Evolutionary conservation across 805 yeast genomes (phyloP), one percentile per base, ranked within the genome.

Genomic region (Spathaspora hagerdaliae): DNA sequence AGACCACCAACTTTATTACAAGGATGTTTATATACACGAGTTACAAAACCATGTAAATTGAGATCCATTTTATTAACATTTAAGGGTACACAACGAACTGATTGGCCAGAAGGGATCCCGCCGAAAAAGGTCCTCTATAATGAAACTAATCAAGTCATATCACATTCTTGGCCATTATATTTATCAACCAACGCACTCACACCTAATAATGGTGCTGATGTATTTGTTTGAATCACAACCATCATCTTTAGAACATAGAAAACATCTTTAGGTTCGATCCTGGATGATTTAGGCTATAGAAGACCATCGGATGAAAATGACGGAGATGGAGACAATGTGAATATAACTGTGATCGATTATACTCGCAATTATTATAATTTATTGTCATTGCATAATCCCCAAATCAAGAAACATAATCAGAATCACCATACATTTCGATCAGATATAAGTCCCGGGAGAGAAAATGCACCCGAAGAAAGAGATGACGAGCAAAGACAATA

Each of bases 41-140:
- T 91, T 6, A 55, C 81, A 39, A 89, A 88, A 56, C 83, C 92
- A 0, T 73, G 83, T 27, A 87, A 82, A 59, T 69, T 91, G 49
- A 87, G 85, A 61, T 60, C 77, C 15, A 78, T 91, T 10, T 60
- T 68, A 5, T 69, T 91, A 40, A 69, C 73, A 1, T 81, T 91
- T 54, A 74, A 74, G 42, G 97, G 97, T 1, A 59, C 63, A 1
- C 78, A 86, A 33, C 75, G 86, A 52, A 91, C 97, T 0, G 96
- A 91, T 49, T 91, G 97, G 97, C 97, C 97, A 2, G 97, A 94
- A 58, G 99, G 99, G 2, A 91, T 92, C 14, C 98, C 98, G 0
- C 97, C 97, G 0, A 87, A 85, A 59, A 82, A 82, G 52, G 71
- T 72, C 13, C 85, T 82, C 11, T 82, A 78, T 49, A 62, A 64